These are phyloP conservation scores for Hymenotorrendiella dingleyae DNA, from an alignment of 2,329 filamentous ascomycete genomes.

Conservation along the genomic window DNA sequence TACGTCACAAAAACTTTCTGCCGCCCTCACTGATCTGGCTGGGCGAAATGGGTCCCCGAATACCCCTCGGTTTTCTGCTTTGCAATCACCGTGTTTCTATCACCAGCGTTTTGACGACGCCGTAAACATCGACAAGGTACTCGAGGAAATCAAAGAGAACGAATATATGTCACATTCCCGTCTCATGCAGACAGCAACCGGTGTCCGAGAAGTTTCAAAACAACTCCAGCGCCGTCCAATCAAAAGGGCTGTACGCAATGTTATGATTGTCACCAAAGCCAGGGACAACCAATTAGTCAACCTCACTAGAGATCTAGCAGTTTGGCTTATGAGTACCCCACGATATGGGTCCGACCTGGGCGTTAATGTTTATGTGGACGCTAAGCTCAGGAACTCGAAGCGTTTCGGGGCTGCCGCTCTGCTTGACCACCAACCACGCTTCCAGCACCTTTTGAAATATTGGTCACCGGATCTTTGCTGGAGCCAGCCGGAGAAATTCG, in stretches of 20 bases:
- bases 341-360: constrained; percentile 86
- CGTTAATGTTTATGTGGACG: constrained; percentile 96
- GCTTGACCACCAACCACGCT: constrained; percentile 66
- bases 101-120: constrained; percentile 95
- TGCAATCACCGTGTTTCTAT: constrained; percentile 95
- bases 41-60: constrained; percentile 26
- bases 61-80: constrained; percentile 51
- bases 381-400: constrained; percentile 81
- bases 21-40: constrained; percentile 48
- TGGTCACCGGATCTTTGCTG: constrained; percentile 97
- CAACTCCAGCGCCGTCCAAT: constrained; percentile 90
- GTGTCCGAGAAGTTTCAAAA: constrained; percentile 91
- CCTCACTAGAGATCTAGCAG: constrained; percentile 78
- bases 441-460: constrained; percentile 80
- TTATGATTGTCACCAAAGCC: constrained; percentile 99
- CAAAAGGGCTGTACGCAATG: constrained; percentile 81
- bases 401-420: constrained; percentile 76
- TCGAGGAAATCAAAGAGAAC: constrained; percentile 87
- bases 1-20: constrained; percentile 54
- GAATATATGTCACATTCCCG: constrained; percentile 90
- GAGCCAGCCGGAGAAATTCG: constrained; percentile 89
- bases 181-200: constrained; percentile 89
- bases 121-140: constrained; percentile 87
- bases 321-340: constrained; percentile 83
- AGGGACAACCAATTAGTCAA: constrained; percentile 89